Conservation (phyloP, 192 early-diverging fungal genomes). For the Phlyctochytrium arcticum region DNA sequence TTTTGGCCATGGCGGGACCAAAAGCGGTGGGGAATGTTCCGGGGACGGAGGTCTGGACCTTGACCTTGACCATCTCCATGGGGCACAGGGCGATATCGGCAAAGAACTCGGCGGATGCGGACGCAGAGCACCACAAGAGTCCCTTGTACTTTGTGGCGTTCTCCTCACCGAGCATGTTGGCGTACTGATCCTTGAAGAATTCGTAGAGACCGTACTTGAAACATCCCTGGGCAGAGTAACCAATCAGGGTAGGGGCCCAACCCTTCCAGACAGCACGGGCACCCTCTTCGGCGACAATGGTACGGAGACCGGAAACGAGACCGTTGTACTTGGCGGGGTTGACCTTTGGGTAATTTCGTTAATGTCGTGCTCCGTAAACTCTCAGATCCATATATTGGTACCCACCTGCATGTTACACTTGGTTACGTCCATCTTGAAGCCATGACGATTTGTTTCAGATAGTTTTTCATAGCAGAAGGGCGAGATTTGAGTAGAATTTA, state of each 20-base stretch:
- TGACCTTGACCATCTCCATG: conserved; percentile 81
- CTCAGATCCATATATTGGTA: background rate
- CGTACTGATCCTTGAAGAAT: conserved; percentile 77
- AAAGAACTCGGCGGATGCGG: conserved; percentile 76
- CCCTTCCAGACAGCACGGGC: conserved; percentile 71
- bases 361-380: background rate
- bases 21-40: conserved; percentile 68
- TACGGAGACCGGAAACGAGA: conserved; percentile 35
- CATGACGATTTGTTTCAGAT: too few relatives aligned
- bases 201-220: conserved; percentile 92
- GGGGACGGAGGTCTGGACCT: conserved; percentile 75
- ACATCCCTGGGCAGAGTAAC: conserved; percentile 81
- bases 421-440: conserved; percentile 18
- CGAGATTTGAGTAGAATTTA: background rate
- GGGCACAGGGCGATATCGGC: conserved; percentile 83
- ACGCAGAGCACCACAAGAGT: conserved; percentile 63
- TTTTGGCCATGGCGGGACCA: conserved; percentile 49
- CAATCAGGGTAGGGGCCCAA: conserved; percentile 67
- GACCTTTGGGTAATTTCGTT: conserved; percentile 7
- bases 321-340: conserved; percentile 37
- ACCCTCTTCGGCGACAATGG: conserved; percentile 60
- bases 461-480: background rate
- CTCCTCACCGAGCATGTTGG: conserved; percentile 48
- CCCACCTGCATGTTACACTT: conserved; percentile 34
- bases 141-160: conserved; percentile 72